These are phyloP conservation scores for Nannochloropsis salina DNA, from an alignment of 108 stramenopile genomes.

Conservation along the genomic window DNA sequence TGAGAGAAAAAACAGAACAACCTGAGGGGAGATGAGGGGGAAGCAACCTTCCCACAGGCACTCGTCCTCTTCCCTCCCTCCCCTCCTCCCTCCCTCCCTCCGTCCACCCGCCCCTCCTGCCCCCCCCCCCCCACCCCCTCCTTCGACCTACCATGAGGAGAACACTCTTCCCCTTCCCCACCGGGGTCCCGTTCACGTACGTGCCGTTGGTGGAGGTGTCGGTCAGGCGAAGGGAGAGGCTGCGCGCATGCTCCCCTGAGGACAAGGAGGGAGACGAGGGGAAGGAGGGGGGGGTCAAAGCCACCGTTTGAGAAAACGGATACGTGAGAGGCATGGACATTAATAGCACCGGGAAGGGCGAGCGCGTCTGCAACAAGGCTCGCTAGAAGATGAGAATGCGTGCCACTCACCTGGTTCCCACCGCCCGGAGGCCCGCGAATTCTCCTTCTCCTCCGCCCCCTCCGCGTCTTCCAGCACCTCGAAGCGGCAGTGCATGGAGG, in stretches of 20 bases:
- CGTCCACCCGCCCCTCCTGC: background rate
- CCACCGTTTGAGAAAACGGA: background rate
- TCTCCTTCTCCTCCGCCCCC: background rate
- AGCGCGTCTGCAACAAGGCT: too few species aligned
- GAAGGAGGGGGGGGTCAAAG: background rate
- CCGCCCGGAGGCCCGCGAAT: background rate
- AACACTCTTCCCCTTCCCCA: background rate
- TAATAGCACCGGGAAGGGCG: background rate
- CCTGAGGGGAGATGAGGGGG: too few species aligned
- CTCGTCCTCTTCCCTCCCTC: background rate
- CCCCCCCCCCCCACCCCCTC: background rate
- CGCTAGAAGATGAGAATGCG: too few species aligned
- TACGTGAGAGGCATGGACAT: background rate
- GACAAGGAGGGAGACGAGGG: background rate
- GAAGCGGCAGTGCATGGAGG: slow-evolving; percentile 1
- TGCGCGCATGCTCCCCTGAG: background rate
- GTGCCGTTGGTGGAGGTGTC: slow-evolving; percentile 3
- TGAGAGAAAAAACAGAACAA: too few species aligned
- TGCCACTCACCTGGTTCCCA: too few species aligned
- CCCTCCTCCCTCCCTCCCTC: background rate
- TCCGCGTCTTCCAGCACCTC: background rate
- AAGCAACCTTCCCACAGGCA: too few species aligned
- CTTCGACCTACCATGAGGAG: background rate
- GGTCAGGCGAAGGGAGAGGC: background rate
- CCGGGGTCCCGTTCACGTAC: background rate